These are phyloP conservation scores for Daedalea quercina DNA, from an alignment of 768 basidiomycete genomes.

Conservation along the genomic window DNA sequence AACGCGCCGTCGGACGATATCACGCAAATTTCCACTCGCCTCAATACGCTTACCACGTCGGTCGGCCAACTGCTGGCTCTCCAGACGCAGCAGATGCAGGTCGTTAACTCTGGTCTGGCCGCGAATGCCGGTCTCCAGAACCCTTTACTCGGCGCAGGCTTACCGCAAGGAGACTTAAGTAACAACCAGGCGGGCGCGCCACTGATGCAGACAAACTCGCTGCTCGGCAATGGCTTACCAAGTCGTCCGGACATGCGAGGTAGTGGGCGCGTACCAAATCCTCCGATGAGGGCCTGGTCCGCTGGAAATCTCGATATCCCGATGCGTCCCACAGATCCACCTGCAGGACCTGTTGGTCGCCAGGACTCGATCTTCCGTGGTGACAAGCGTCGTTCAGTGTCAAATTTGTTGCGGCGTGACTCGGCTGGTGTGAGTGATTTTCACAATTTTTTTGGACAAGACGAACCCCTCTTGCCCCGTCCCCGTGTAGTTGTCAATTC, in stretches of 20 bases:
- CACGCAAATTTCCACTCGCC: conserved; percentile 66
- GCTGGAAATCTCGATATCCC: conserved; percentile 74
- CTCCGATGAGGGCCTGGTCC: conserved; percentile 81
- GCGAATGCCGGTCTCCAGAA: conserved; percentile 4
- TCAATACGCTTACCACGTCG: conserved; percentile 75
- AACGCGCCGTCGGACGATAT: conserved; percentile 63
- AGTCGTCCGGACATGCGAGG: conserved; percentile 60
- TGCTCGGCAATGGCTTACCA: conserved; percentile 54
- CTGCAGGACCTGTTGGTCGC: conserved; percentile 27
- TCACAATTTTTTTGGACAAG: background rate
- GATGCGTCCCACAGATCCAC: conserved; percentile 41
- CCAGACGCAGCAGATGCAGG: conserved; percentile 68
- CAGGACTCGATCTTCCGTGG: conserved; percentile 35
- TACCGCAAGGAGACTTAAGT: conserved; percentile 37
- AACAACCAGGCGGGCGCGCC: conserved; percentile 26
- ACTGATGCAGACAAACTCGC: conserved; percentile 16
- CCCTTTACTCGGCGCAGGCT: conserved; percentile 24
- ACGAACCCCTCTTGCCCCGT: background rate
- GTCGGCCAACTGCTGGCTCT: conserved; percentile 80
- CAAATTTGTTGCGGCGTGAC: conserved; percentile 64
- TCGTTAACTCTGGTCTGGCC: conserved; percentile 22
- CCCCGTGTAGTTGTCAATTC: too few relatives aligned
- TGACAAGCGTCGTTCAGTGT: conserved; percentile 74
- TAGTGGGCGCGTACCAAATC: conserved; percentile 54
- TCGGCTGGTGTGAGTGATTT: conserved; percentile 56